Conservation (phyloP, 306 rosid species). For the Corylus heterophylla region DNA sequence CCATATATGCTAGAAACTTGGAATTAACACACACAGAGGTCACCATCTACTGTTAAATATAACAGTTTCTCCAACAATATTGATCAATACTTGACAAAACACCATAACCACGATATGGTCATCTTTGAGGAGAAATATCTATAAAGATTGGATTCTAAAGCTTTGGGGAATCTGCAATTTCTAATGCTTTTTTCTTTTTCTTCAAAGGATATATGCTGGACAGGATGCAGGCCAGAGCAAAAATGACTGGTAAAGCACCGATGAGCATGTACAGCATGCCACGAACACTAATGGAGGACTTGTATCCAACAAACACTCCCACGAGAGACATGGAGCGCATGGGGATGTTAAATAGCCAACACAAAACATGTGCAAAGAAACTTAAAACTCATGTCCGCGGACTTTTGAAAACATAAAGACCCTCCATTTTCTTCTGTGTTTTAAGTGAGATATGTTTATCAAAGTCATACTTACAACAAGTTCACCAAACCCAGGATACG, state of each 20-base stretch:
- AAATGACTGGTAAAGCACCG: background rate
- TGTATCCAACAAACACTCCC: background rate
- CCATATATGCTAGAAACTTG: background rate
- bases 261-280: background rate
- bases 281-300: background rate
- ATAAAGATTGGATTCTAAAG: background rate
- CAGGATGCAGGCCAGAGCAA: background rate
- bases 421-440: conserved; percentile 1
- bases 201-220: background rate
- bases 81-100: background rate
- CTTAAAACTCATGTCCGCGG: background rate
- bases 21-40: background rate
- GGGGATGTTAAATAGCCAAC: background rate
- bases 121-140: background rate
- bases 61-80: background rate
- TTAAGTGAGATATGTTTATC: conserved; percentile 19
- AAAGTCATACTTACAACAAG: conserved; percentile 75
- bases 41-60: background rate
- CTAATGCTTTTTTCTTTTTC: too few species aligned
- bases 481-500: conserved; percentile 97
- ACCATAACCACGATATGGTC: background rate
- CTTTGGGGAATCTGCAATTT: background rate
- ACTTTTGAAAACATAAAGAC: background rate
- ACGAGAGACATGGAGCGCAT: background rate
- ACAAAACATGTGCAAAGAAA: background rate